phyloP scores from a whole-genome alignment of 345 rosid genomes.

The Gossypium bickii region DNA sequence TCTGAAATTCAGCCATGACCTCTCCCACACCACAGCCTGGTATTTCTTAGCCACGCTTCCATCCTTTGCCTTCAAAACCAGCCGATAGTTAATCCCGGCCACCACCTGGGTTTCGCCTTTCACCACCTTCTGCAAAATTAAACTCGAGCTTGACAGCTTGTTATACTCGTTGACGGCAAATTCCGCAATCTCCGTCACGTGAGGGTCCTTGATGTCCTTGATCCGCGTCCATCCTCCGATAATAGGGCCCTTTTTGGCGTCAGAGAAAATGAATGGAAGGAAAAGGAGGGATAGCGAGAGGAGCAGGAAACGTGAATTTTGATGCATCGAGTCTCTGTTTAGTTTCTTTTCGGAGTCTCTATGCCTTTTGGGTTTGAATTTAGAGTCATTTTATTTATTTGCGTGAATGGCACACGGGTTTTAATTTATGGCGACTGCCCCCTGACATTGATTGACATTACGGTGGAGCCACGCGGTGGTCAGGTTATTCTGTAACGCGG shows the following conservation, averaged over 20 bases:
- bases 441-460: neutral
- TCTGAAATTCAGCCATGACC: conserved; percentile 29
- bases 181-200: conserved; percentile 39
- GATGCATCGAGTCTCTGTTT: neutral
- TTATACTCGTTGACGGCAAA: conserved; percentile 43
- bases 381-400: neutral
- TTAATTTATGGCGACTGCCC: neutral
- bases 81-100: conserved; percentile 45
- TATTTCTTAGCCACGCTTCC: conserved; percentile 17
- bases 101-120: conserved; percentile 50
- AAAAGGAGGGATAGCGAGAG: conserved; percentile 13
- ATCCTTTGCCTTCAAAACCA: conserved; percentile 31
- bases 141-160: conserved; percentile 21
- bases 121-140: conserved; percentile 31
- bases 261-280: conserved; percentile 21
- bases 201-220: conserved; percentile 30
- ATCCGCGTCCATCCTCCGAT: conserved; percentile 46
- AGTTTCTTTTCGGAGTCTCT: neutral
- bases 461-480: neutral
- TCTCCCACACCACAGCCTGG: conserved; percentile 54
- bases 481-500: neutral
- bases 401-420: neutral
- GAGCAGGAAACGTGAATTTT: neutral
- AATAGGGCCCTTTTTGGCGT: conserved; percentile 4
- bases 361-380: neutral